Evolutionary conservation across 1,284 basidiomycete genomes (phyloP), one percentile per base, ranked within the genome.

Genomic region (Schizopora paradoxa): DNA sequence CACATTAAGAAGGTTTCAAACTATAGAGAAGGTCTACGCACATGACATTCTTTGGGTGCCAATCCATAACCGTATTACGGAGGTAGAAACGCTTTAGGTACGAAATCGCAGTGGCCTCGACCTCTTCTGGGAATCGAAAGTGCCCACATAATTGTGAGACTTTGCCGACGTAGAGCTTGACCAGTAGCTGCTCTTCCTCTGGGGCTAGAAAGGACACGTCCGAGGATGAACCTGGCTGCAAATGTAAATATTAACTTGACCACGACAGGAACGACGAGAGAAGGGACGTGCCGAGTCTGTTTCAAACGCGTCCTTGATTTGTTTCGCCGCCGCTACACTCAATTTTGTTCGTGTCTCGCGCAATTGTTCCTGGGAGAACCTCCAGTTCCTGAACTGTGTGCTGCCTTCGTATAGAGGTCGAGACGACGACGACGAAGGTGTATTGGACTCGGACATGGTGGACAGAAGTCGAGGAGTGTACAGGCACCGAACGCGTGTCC

Each of bases 21-120:
- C 10, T n/a, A 37, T 29, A 8, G 37, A 35, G 40, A 47, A 39
- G 32, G 39, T 37, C 14, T 5, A 66, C 86, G 43, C 61, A 96
- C 95, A 99, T 98, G 59, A 99, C 91, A 57, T 90, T 89, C 67
- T 96, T 96, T 0, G 95, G 96, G 66, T 99, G 96, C 82, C 91
- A 97, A 61, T 99, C 94, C 93, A 99, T 97, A 43, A 93, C 91
- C 1, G 93, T 97, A 60, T 99, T 99, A 66, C 90, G 87, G 44
- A 99, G 74, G 62, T 99, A 99, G 68, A 99, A 99, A 4, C 96
- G 77, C 63, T 99, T 99, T 54, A 99, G 72, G 63, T 94, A 98
- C 36, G 77, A 83, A 47, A 91, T 80, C 0, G 93, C 91, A 1
- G 94, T 97, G 0, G 92, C 87, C 62, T 95, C 91, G 2, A 98